Percentiles rank a stretch among this genome's conserved stretches.
Evolutionary conservation across 768 basidiomycete species (phyloP).

Genomic region (Mycena sanguinolenta): DNA sequence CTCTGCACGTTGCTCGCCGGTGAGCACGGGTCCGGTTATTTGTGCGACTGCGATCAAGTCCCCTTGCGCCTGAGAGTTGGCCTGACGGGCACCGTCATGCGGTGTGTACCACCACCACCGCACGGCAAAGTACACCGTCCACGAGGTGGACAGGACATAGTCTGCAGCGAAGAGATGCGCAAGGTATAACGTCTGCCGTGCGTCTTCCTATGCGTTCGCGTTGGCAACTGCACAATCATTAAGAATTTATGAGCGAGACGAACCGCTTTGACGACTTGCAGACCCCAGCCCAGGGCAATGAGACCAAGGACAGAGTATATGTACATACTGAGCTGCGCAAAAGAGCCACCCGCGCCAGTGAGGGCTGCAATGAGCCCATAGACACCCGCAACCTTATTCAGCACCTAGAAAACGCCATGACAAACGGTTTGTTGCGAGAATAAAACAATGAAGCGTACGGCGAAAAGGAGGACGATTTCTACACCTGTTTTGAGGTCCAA

Average conservation of each 20-base stretch:
- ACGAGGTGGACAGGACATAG: conserved; percentile 89
- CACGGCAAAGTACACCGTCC: conserved; percentile 93
- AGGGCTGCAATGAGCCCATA: conserved; percentile 95
- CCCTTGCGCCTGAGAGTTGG: conserved; percentile 90
- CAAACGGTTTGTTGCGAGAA: conserved; percentile 20
- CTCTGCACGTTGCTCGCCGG: conserved; percentile 72
- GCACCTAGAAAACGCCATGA: conserved; percentile 61
- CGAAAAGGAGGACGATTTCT: conserved; percentile 89
- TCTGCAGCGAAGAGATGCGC: conserved; percentile 94
- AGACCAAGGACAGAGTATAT: conserved; percentile 91
- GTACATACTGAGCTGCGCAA: conserved; percentile 93
- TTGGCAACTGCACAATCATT: conserved; percentile 19
- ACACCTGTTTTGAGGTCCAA: conserved; percentile 97
- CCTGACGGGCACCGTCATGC: conserved; percentile 87
- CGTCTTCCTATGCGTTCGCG: conserved; percentile 78
- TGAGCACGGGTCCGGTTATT: conserved; percentile 65
- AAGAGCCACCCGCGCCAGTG: conserved; percentile 92
- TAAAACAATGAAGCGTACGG: conserved; percentile 63
- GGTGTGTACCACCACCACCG: conserved; percentile 93
- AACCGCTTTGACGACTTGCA: conserved; percentile 88
- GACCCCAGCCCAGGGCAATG: conserved; percentile 86
- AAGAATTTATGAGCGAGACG: conserved; percentile 48
- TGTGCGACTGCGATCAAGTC: conserved; percentile 79
- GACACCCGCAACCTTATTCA: conserved; percentile 98
- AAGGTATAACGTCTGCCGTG: conserved; percentile 86